Evolutionary conservation across 139 green algal genomes (phyloP).

Genomic region (Axilococcus clingmanii): DNA sequence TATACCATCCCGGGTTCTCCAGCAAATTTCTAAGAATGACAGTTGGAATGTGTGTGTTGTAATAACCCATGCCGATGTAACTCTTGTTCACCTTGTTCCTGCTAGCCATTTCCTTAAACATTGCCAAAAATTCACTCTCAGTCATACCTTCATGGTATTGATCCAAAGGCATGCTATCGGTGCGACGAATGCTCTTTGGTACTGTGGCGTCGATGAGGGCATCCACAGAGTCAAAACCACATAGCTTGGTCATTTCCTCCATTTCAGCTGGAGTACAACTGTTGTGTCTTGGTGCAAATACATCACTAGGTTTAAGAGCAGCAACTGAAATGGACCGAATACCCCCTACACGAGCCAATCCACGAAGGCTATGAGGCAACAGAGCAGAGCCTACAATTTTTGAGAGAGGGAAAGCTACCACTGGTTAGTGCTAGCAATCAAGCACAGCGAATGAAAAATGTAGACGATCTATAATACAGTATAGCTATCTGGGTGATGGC

Average conservation of each 20-base stretch:
- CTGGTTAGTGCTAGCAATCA: too few relatives aligned
- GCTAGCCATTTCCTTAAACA: constrained; percentile 85
- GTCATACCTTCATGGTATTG: constrained; percentile 69
- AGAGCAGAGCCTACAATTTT: too few relatives aligned
- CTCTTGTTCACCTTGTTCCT: constrained; percentile 97
- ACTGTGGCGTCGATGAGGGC: constrained; percentile 92
- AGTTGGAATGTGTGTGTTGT: constrained; percentile 80
- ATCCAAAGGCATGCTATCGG: constrained; percentile 73
- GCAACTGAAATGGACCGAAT: neutral
- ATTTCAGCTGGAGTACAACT: constrained; percentile 65
- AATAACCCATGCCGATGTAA: constrained; percentile 98
- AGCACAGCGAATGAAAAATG: too few relatives aligned
- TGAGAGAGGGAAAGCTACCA: too few relatives aligned
- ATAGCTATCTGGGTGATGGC: too few relatives aligned
- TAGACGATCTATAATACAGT: too few relatives aligned
- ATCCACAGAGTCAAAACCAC: constrained; percentile 77
- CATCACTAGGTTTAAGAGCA: constrained; percentile 28
- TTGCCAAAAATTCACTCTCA: constrained; percentile 79
- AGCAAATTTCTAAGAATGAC: constrained; percentile 98
- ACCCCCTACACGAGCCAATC: too few relatives aligned
- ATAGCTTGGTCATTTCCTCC: constrained; percentile 69
- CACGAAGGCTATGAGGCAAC: too few relatives aligned
- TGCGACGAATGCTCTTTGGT: constrained; percentile 70
- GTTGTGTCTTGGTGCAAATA: constrained; percentile 95
- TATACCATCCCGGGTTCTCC: constrained; percentile 99